Conservation (phyloP, 106 monocot species). For the Chionographis japonica region DNA sequence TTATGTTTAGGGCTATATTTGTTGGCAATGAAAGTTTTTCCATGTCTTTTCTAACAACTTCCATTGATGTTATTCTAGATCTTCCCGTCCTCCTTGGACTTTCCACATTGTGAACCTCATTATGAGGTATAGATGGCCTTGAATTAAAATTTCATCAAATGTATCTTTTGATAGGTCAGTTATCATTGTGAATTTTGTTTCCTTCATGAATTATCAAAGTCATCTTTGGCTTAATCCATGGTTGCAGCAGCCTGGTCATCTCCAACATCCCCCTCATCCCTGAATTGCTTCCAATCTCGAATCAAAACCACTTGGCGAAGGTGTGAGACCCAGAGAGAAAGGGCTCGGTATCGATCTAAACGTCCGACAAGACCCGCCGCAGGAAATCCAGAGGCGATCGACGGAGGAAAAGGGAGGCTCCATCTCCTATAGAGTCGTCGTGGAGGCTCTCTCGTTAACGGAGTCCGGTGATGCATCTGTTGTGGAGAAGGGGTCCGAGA, state of each 20-base stretch:
- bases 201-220: no score
- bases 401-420: background rate
- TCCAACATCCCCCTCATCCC: slow-evolving; percentile 13
- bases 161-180: no score
- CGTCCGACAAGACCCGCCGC: slow-evolving; percentile 5
- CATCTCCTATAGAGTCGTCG: background rate
- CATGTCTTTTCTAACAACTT: no score
- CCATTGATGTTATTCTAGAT: no score
- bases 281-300: background rate
- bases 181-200: no score
- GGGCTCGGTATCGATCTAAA: slow-evolving; percentile 16
- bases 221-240: slow-evolving; percentile 18
- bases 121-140: no score
- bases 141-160: no score
- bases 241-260: slow-evolving; percentile 24
- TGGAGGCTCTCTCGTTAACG: background rate
- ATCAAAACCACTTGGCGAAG: background rate
- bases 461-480: background rate
- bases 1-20: no score
- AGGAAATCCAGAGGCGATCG: slow-evolving; percentile 3
- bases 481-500: background rate
- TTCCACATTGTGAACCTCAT: no score
- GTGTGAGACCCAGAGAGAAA: background rate
- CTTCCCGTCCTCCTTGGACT: no score
- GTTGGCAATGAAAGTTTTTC: no score